phyloP scores from a whole-genome alignment of 495 filamentous ascomycete species.

The Trypethelium eluteriae region DNA sequence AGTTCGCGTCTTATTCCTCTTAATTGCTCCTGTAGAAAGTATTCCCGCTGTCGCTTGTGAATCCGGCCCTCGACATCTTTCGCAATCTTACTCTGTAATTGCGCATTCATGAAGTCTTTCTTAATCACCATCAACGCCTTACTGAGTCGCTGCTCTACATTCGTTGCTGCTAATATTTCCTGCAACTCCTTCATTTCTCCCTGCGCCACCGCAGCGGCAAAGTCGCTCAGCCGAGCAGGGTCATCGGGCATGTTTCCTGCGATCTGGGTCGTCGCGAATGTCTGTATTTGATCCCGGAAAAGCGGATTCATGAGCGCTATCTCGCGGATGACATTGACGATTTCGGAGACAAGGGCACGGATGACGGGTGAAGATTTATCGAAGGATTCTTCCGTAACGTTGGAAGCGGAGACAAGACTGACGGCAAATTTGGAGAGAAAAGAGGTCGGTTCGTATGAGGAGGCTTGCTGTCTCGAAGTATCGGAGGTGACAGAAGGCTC shows the following conservation, averaged over 20 bases:
- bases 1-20: constrained; percentile 96
- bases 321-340: constrained; percentile 96
- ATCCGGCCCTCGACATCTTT: constrained; percentile 98
- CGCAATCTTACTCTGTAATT: constrained; percentile 92
- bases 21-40: constrained; percentile 99
- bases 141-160: constrained; percentile 80
- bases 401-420: constrained; percentile 89
- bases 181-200: constrained; percentile 89
- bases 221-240: constrained; percentile 89
- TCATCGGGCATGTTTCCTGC: constrained; percentile 91
- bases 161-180: constrained; percentile 80
- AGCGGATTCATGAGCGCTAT: constrained; percentile 85
- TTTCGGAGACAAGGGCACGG: constrained; percentile 88
- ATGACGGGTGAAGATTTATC: constrained; percentile 83
- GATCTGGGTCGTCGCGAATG: constrained; percentile 91
- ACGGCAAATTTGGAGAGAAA: constrained; percentile 88
- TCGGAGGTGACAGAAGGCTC: constrained; percentile 43
- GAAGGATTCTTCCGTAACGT: constrained; percentile 75
- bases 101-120: constrained; percentile 95
- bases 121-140: constrained; percentile 89
- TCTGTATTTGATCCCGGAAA: constrained; percentile 96
- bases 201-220: constrained; percentile 87
- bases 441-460: constrained; percentile 70
- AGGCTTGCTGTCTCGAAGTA: neutral
- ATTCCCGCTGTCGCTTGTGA: constrained; percentile 93